Base-by-base conservation (phyloP, 768 basidiomycete genomes). In the Psilocybe azurescens region DNA sequence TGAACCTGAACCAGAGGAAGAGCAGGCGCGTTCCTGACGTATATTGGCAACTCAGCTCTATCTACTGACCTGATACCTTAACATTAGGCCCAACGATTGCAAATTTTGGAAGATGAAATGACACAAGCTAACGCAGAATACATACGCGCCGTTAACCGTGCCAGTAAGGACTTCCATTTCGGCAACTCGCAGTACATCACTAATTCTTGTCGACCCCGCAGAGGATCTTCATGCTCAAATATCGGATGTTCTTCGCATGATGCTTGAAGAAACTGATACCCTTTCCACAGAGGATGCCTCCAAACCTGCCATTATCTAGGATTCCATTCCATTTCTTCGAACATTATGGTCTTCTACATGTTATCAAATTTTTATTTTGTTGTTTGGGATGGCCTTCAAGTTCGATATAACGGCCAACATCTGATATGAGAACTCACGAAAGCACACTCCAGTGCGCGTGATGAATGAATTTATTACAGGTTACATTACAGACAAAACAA, bases 91-190 rank as follows among this genome's bases (percentile, higher is more conserved):
- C 79, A 78, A 63, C 82, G 94, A n/a, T 74, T 95, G 11, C 78
- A 86, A 67, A 75, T 69, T 0, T 74, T 95, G 3, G 91, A 95
- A 71, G 78, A 81, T 3, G 88, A 93, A 71, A 89, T 94, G 87
- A 75, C 79, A 9, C 66, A 75, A 4, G 92, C 88, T 0, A 95
- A 96, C 68, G 83, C 81, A 32, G 93, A 95, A 59, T 96, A 96
- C 65, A 73, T 81, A 6, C 78, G 77, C 28, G 91, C 91, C 1
- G 85, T 96, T 2, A 79, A 84, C 58, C 86, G 90, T 59, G 89
- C 93, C 1, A 93, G 94, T 94, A 55, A 71, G 90, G 84, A 8
- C 20, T 47, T 28, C 8, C 5, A 55, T 39, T 41, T 59, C 49
- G 13, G 52, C 9, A 49, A 9, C 41, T n/a, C 14, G 5, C 4